A percentile compares a stretch with the other conserved stretches of the same genome.
These are phyloP conservation scores for Cicer cuneatum DNA, from an alignment of 306 rosid species.

Conservation along the genomic window DNA sequence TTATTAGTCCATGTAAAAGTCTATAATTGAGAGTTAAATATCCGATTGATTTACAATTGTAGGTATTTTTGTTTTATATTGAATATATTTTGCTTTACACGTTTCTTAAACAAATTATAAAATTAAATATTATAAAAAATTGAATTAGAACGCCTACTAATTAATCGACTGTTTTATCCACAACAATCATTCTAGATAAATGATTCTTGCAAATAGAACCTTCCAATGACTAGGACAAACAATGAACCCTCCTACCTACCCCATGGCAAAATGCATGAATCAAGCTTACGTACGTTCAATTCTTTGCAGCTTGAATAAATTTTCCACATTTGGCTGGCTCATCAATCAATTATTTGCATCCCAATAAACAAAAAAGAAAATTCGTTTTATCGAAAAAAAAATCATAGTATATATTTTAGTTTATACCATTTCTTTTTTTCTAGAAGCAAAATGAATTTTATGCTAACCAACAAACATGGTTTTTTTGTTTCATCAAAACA, in stretches of 20 bases:
- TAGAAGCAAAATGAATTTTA: too few relatives aligned
- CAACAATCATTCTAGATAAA: conserved; percentile 36
- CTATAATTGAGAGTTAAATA: too few relatives aligned
- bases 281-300: background rate
- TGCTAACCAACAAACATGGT: too few relatives aligned
- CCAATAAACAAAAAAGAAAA: background rate
- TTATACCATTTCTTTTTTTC: too few relatives aligned
- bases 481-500: too few relatives aligned
- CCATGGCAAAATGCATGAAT: conserved; percentile 26
- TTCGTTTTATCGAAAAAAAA: too few relatives aligned
- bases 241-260: background rate
- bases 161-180: background rate
- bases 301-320: background rate
- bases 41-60: too few relatives aligned
- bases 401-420: too few relatives aligned
- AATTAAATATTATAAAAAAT: background rate
- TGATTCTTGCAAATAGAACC: conserved; percentile 15
- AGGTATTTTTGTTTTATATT: too few relatives aligned
- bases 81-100: background rate
- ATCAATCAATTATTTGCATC: conserved; percentile 1
- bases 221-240: conserved; percentile 29
- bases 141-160: background rate
- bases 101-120: background rate
- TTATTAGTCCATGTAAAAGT: too few relatives aligned
- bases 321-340: conserved; percentile 35